Base-by-base conservation (phyloP, 208 protist genomes). In the Endotrypanum monterogeii region DNA sequence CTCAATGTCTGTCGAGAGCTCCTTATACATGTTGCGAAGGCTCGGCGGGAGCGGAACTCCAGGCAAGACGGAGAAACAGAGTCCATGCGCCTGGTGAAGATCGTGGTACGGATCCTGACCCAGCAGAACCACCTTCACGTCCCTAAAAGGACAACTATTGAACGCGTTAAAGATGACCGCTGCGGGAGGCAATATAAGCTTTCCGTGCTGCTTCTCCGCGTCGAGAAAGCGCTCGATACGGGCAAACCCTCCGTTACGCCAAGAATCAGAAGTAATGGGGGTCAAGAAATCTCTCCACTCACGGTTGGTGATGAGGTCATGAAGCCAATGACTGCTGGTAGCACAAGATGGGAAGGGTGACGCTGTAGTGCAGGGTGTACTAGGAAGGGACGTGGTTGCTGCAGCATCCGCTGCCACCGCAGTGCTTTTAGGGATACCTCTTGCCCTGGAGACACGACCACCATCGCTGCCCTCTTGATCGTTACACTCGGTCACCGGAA, bases 71-170 rank as follows among this genome's bases (percentile, higher is more conserved):
- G 94, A 98, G 81, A 99, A 99, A 68, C 91, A 93, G 18, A 99
- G 83, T 3, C 98, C 98, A 82, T 99, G 97, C 0, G 98, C 98
- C 78, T 99, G 98, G 44, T 94, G 90, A 61, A 89, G 72, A 46
- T 92, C 81, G 72, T 98, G 94, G 80, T 99, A 99, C 11, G 98
- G 98, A 82, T 99, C 98, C 80, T 99, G 98, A 18, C 98, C 98
- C 5, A 99, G 73, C 52, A 99, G 89, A 5, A 99, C 95, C 44
- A 99, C 98, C 74, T 98, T 98, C 1, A 99, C 74, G 14, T 81
- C 58, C 0, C 86, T 76, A 32, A 98, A 92, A n/a, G 97, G 94
- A n/a, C 89, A 91, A 51, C 86, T 80, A 78, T 98, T 96, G 71
- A 99, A 95, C 30, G 94, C 90, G 54, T 84, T 83, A 76, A 99